phyloP scores from a whole-genome alignment of 768 basidiomycete genomes.

The Pholiota microspora region DNA sequence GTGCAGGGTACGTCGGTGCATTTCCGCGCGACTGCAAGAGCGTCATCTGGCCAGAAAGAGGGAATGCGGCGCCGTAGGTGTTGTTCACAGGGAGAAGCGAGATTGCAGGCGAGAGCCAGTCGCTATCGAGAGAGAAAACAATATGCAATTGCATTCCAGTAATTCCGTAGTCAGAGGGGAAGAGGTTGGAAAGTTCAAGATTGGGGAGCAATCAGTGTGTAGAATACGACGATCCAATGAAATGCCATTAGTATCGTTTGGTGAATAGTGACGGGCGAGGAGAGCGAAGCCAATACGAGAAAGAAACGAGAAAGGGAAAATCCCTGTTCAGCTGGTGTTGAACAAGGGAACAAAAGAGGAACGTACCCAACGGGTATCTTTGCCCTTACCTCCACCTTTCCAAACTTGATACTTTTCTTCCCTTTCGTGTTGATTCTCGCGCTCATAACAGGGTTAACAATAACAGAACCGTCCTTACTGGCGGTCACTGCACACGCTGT shows the following conservation, averaged over 20 bases:
- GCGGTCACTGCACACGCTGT: slow-evolving; percentile 34
- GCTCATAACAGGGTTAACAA: slow-evolving; percentile 76
- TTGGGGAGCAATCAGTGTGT: too few relatives aligned
- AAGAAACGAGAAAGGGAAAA: too few relatives aligned
- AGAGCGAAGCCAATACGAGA: too few relatives aligned
- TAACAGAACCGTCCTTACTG: slow-evolving; percentile 25
- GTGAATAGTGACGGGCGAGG: too few relatives aligned
- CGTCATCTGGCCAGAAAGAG: slow-evolving; percentile 54
- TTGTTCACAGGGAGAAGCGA: slow-evolving; percentile 71
- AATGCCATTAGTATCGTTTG: too few relatives aligned
- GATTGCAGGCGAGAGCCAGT: slow-evolving; percentile 77
- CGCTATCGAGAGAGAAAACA: slow-evolving; percentile 24
- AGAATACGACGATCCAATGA: too few relatives aligned
- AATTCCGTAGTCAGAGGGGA: too few relatives aligned
- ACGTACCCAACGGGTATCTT: slow-evolving; percentile 54
- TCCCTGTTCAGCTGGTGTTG: too few relatives aligned
- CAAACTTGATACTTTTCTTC: slow-evolving; percentile 54
- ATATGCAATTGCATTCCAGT: background rate
- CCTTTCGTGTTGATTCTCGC: slow-evolving; percentile 73
- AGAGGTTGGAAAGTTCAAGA: too few relatives aligned
- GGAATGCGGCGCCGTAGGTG: slow-evolving; percentile 61
- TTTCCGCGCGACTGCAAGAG: slow-evolving; percentile 67
- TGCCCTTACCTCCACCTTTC: slow-evolving; percentile 60
- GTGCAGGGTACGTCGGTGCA: slow-evolving; percentile 45
- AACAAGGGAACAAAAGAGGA: slow-evolving; percentile 38